Conservation (phyloP, 345 rosid species). For the Boechera stricta region DNA sequence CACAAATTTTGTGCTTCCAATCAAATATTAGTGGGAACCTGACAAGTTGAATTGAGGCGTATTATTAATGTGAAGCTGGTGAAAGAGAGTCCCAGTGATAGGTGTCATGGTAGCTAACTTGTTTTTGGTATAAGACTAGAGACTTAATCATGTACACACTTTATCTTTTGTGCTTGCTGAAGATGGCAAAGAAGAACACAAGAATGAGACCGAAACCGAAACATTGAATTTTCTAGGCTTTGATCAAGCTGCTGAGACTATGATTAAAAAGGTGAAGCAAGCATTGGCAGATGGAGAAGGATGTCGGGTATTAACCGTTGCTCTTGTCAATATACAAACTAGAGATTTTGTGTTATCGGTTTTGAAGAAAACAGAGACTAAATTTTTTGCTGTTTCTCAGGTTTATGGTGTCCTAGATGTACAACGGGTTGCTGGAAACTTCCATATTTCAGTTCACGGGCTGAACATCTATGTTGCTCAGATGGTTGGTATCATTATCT, state of each 20-base stretch:
- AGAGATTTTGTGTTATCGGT: not conserved
- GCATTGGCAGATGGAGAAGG: constrained; percentile 90
- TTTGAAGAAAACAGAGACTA: constrained; percentile 15
- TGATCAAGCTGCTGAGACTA: constrained; percentile 78
- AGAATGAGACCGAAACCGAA: constrained; percentile 54
- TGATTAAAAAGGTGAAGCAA: constrained; percentile 92
- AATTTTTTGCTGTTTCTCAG: constrained; percentile 52
- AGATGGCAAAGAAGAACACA: constrained; percentile 69
- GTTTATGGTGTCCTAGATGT: constrained; percentile 94
- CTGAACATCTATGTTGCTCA: constrained; percentile 95
- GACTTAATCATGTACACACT: constrained; percentile 7
- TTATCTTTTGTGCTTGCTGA: constrained; percentile 44
- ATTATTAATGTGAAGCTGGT: not conserved
- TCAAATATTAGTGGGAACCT: not conserved
- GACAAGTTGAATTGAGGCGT: constrained; percentile 11
- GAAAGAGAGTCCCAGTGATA: constrained; percentile 30
- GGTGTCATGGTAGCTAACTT: constrained; percentile 2
- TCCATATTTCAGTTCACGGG: constrained; percentile 97
- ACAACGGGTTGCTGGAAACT: constrained; percentile 99
- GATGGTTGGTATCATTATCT: constrained; percentile 59
- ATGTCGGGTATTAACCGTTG: constrained; percentile 68
- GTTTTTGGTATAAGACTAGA: constrained; percentile 12
- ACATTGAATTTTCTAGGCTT: constrained; percentile 63
- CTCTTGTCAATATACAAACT: constrained; percentile 25
- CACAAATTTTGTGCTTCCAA: not conserved